Base-by-base conservation (phyloP, 2,329 filamentous ascomycete species). In the Penicillium sp. region DNA sequence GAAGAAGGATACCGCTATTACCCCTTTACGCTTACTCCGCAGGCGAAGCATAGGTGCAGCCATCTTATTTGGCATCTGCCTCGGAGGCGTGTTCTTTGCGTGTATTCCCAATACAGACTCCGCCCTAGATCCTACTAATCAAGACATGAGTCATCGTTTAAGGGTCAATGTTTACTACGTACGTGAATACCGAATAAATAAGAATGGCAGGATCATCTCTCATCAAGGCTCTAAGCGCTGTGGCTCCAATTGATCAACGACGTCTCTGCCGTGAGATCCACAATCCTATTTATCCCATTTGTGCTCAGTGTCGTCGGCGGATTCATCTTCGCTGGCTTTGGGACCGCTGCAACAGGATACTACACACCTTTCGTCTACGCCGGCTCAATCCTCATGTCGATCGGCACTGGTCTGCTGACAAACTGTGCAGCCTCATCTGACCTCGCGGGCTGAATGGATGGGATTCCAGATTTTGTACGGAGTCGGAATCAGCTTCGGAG, bases 61-160 rank as follows among this genome's bases (percentile, higher is more conserved):
- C n/a, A 46, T 46, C 27, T 46, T 32, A 27, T 46, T 46, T 46
- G 44, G 44, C 9, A 40, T 46, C 6, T 46, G 44, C 9, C 44
- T 46, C 28, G 44, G 44, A 40, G 44, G 44, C 36, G 36, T 46
- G 13, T 46, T 46, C 36, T 46, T 46, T 46, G 44, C 39, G 34
- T n/a, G 44, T 13, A n/a, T 33, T 18, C 18, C 43, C 7, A 40
- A 36, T 11, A 13, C 35, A 39, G 26, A 34, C 35, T 39, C 13
- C n/a, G 36, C 36, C 9, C 9, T 38, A 3, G n/a, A 38, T n/a
- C n/a, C n/a, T 38, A 6, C 36, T 2, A 38, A 38, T 18, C 18
- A 18, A 18, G 18, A 18, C 18, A 24, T 5, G 1, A 5, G 2
- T 24, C 36, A 38, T 5, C n/a, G n/a, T 38, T 8, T 6, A 3